phyloP scores from a whole-genome alignment of 1,284 basidiomycete species.

The Microbotryum silenes-acaulis region DNA sequence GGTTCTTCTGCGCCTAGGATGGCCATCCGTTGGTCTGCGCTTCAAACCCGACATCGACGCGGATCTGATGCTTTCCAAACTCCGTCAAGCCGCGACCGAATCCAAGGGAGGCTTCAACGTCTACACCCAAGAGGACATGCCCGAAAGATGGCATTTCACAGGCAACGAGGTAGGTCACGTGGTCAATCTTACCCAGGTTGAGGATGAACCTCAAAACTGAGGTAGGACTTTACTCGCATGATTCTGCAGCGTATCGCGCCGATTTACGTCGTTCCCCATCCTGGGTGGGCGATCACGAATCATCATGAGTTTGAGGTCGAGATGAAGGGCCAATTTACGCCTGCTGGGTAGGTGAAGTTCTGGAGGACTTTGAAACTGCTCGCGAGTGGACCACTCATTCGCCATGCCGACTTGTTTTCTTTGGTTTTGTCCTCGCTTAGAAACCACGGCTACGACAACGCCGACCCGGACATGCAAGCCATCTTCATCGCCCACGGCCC shows the following conservation, averaged over 20 bases:
- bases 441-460: slow-evolving; percentile 79
- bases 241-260: slow-evolving; percentile 61
- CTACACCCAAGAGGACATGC: slow-evolving; percentile 73
- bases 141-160: slow-evolving; percentile 65
- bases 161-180: slow-evolving; percentile 44
- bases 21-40: slow-evolving; percentile 75
- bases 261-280: slow-evolving; percentile 68
- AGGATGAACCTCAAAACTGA: too few relatives aligned
- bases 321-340: slow-evolving; percentile 53
- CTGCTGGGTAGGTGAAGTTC: slow-evolving; percentile 49
- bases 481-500: slow-evolving; percentile 85
- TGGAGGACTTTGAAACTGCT: neutral
- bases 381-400: neutral
- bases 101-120: slow-evolving; percentile 61
- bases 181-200: neutral
- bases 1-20: slow-evolving; percentile 47
- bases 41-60: slow-evolving; percentile 56
- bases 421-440: slow-evolving; percentile 5
- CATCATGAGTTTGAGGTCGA: slow-evolving; percentile 44
- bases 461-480: slow-evolving; percentile 67
- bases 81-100: slow-evolving; percentile 49
- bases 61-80: slow-evolving; percentile 50
- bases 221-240: too few relatives aligned
- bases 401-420: neutral
- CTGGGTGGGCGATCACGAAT: slow-evolving; percentile 64